phyloP scores from a whole-genome alignment of 2,329 filamentous ascomycete species.

The Paraconiothyrium brasiliense region DNA sequence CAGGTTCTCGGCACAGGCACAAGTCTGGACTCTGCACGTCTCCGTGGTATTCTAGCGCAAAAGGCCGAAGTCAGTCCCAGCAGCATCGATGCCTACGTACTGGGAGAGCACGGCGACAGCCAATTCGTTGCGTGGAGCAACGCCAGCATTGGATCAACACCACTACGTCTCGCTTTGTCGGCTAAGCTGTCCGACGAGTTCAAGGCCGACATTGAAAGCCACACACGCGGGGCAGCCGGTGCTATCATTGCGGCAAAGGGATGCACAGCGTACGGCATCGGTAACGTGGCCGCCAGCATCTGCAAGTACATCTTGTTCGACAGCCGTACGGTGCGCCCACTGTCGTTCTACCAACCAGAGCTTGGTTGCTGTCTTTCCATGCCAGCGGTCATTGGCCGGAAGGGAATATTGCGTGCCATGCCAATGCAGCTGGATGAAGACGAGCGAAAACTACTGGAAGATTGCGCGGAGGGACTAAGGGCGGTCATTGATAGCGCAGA shows the following conservation, averaged over 20 bases:
- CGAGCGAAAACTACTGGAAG: conserved; percentile 44
- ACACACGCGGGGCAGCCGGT: conserved; percentile 59
- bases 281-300: conserved; percentile 58
- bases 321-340: conserved; percentile 56
- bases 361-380: conserved; percentile 61
- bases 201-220: conserved; percentile 51
- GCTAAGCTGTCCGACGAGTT: conserved; percentile 32
- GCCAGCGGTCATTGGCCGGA: conserved; percentile 59
- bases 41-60: conserved; percentile 57
- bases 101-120: conserved; percentile 61
- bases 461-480: conserved; percentile 49
- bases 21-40: conserved; percentile 61
- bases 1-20: conserved; percentile 66
- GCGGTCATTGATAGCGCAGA: conserved; percentile 50
- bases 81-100: conserved; percentile 55
- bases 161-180: conserved; percentile 49
- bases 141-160: conserved; percentile 55
- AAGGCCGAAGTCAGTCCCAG: conserved; percentile 51
- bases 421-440: conserved; percentile 45
- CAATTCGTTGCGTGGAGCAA: conserved; percentile 61
- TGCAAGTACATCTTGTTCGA: conserved; percentile 63
- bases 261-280: conserved; percentile 61
- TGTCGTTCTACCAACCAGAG: conserved; percentile 61
- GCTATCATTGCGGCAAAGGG: conserved; percentile 62
- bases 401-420: conserved; percentile 56